Evolutionary conservation across 768 basidiomycete genomes (phyloP), one percentile per base, ranked within the genome.

Genomic region (Kwoniella botswanensis): DNA sequence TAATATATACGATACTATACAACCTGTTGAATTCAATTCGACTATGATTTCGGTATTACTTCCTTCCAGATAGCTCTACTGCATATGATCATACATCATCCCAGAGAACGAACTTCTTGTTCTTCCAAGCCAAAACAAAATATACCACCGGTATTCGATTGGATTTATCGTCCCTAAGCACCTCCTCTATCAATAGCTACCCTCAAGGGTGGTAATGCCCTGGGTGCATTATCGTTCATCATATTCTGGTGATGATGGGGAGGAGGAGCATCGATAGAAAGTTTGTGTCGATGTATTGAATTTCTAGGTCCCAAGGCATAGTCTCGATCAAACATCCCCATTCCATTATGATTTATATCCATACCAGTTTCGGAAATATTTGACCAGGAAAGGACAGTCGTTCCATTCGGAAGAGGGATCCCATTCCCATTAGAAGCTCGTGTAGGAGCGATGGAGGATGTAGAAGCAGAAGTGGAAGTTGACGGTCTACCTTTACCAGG

Each of bases 371-470:
- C 61, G 44, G 66, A 58, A n/a, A 18, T 65, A 9, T 43, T n/a
- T 4, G 71, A 67, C 71, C 71, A 72, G 2, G 71, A 72, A 11
- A 72, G 29, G 11, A 72, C 63, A 1, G 71, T 44, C 4, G 64
- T 61, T 52, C 44, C 52, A 2, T 62, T 54, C 21, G 22, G 17
- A 50, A 17, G 54, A 42, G 35, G 35, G 35, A 35, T 35, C 35
- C 35, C 35, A 35, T 35, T 35, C 29, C 57, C 22, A 43, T 22
- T 53, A 2, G 66, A 44, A 1, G 17, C 7, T 57, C 22, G 22
- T 35, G 10, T 21, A 5, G 18, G 12, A 15, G 9, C 42, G 35
- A n/a, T 24, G 15, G 18, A 29, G 41, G 65, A 26, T 11, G n/a
- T 46, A 52, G 21, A 54, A 43, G 55, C 12, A 15, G 11, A 17